Conservation (phyloP, 2,329 filamentous ascomycete species). For the Coniochaeta prunicola region DNA sequence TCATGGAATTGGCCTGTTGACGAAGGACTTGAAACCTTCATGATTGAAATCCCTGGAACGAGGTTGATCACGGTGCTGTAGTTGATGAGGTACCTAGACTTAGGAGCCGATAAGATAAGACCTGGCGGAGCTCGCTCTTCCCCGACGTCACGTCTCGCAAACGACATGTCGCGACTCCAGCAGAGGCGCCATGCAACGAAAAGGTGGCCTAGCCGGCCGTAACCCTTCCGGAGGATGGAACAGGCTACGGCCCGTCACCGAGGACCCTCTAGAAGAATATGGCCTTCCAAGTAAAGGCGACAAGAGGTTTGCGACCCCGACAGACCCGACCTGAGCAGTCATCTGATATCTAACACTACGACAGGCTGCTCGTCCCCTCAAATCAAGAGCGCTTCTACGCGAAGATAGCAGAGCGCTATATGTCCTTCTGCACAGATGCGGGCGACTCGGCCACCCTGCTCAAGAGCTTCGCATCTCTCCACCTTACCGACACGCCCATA, state of each 20-base stretch:
- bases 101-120: neutral
- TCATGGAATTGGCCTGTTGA: neutral
- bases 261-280: slow-evolving; percentile 73
- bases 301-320: slow-evolving; percentile 48
- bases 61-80: neutral
- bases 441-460: slow-evolving; percentile 67
- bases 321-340: neutral
- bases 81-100: neutral
- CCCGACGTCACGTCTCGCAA: neutral
- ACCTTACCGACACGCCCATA: slow-evolving; percentile 12
- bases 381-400: slow-evolving; percentile 80
- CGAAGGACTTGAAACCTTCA: neutral
- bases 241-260: slow-evolving; percentile 50
- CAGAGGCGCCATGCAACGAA: slow-evolving; percentile 1
- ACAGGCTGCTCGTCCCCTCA: slow-evolving; percentile 64
- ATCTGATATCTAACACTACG: slow-evolving; percentile 3
- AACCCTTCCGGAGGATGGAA: neutral
- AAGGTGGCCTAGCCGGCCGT: neutral
- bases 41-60: neutral
- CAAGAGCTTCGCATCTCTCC: slow-evolving; percentile 63
- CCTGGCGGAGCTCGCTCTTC: neutral
- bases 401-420: slow-evolving; percentile 81
- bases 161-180: neutral
- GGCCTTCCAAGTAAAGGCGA: slow-evolving; percentile 91
- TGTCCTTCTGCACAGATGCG: slow-evolving; percentile 76